Evolutionary conservation across 805 yeast species (phyloP).

Genomic region (Ogataea parapolymorpha): DNA sequence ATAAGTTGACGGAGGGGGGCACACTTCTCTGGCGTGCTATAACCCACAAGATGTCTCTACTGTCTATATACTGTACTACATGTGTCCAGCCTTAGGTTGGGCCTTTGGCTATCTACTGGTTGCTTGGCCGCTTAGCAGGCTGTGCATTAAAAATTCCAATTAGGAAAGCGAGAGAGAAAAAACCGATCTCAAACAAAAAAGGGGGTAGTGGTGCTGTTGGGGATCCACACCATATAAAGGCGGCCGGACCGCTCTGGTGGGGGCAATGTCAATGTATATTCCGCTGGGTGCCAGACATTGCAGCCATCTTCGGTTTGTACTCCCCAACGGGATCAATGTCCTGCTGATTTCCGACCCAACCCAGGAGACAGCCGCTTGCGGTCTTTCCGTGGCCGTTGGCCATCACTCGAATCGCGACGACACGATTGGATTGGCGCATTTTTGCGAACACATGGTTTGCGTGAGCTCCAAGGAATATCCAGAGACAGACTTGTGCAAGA

Average conservation of each 20-base stretch:
- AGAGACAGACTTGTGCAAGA: slow-evolving; percentile 42
- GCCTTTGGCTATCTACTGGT: neutral
- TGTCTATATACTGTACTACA: too few species aligned
- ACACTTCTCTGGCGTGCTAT: too few species aligned
- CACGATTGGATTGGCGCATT: slow-evolving; percentile 81
- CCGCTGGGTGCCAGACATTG: slow-evolving; percentile 28
- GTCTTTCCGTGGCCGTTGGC: slow-evolving; percentile 77
- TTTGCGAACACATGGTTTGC: slow-evolving; percentile 74
- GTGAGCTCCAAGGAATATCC: slow-evolving; percentile 57
- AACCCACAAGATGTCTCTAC: too few species aligned
- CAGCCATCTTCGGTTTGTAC: slow-evolving; percentile 42
- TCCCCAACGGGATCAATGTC: slow-evolving; percentile 67
- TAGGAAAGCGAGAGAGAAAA: slow-evolving; percentile 6
- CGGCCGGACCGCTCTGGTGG: neutral
- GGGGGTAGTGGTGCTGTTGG: neutral
- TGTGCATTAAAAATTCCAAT: slow-evolving; percentile 15
- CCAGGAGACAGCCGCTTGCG: slow-evolving; percentile 60
- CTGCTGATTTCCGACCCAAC: slow-evolving; percentile 75
- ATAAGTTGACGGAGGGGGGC: too few species aligned
- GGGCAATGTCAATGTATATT: slow-evolving; percentile 1
- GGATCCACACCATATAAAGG: neutral
- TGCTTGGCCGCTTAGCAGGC: slow-evolving; percentile 4
- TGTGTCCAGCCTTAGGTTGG: neutral
- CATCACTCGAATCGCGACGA: slow-evolving; percentile 72
- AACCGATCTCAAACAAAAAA: slow-evolving; percentile 2